These are phyloP conservation scores for Diplotaxis tenuifolia DNA, from an alignment of 345 rosid species.

Conservation along the genomic window DNA sequence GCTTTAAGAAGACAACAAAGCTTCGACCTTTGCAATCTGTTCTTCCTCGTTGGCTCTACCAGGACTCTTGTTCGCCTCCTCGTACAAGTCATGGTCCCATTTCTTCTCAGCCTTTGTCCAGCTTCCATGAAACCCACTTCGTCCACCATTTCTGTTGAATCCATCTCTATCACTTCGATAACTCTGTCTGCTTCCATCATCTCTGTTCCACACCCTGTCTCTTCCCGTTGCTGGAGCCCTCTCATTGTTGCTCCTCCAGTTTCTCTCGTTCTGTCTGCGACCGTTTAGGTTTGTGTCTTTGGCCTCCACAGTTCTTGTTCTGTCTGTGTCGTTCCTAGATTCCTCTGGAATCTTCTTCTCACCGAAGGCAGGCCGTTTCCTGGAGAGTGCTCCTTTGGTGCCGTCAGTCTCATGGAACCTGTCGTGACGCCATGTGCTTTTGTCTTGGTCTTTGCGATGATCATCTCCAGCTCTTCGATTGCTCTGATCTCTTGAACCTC, in stretches of 20 bases:
- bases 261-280: conserved; percentile 52
- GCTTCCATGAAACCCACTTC: conserved; percentile 47
- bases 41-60: conserved; percentile 76
- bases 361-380: conserved; percentile 87
- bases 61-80: conserved; percentile 74
- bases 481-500: conserved; percentile 53
- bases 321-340: conserved; percentile 36
- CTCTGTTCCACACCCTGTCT: conserved; percentile 47
- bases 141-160: conserved; percentile 42
- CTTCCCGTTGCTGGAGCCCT: conserved; percentile 40
- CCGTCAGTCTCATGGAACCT: conserved; percentile 57
- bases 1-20: conserved; percentile 60
- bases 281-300: conserved; percentile 34
- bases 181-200: conserved; percentile 46
- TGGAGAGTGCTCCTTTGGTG: conserved; percentile 42
- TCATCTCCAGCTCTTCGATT: conserved; percentile 44
- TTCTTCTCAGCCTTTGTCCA: conserved; percentile 62
- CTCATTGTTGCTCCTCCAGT: conserved; percentile 44
- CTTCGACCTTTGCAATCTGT: conserved; percentile 84
- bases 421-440: conserved; percentile 62
- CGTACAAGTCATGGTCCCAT: conserved; percentile 94
- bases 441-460: conserved; percentile 44
- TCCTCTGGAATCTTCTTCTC: conserved; percentile 62
- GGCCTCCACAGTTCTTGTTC: conserved; percentile 37
- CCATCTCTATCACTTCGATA: conserved; percentile 53